Base-by-base conservation (phyloP, 495 filamentous ascomycete genomes). In the Aspergillus cavernicola region DNA sequence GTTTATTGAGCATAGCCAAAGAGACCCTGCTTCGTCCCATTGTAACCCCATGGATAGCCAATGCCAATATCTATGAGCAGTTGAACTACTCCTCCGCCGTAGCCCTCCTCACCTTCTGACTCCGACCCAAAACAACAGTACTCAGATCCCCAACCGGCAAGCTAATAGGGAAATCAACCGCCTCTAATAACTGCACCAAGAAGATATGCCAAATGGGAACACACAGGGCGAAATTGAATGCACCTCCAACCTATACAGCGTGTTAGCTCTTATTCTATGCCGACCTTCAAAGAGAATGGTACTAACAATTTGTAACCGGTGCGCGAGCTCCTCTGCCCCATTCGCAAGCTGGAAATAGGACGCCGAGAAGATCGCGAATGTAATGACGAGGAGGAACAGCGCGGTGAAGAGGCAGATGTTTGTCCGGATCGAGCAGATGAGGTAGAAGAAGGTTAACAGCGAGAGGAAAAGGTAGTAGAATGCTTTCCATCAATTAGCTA, bases 361-460 rank as follows among this genome's bases (percentile, higher is more conserved):
- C 15, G 70, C 84, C 1, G 84, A 74, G 11, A 84, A 71, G 29
- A 80, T 69, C 31, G 66, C 56, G 59, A 89, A 88, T 3, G 76
- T 77, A 20, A 81, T 57, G 19, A 84, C 68, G 15, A 89, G 77
- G 0, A 80, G 72, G 43, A 85, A 65, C 58, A 89, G 85, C 62
- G 88, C 85, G 51, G 80, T 40, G 60, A 89, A 79, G 61, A 88
- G 82, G 55, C 77, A 76, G 48, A 86, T 53, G 61, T 89, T 90
- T 8, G 87, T 89, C 13, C 86, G 81, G 19, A 90, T 71, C 0
- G 84, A 78, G 69, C 81, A 85, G 56, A 89, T 78, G 8, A 87
- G 63, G 70, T 82, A 90, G 53, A 90, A 64, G 50, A 87, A 67
- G 61, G 79, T 83, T 37, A 89, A 65, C 23, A 89, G 13, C n/a